phyloP scores from a whole-genome alignment of 164 flowering plant genomes.

The Stephania cephalantha region DNA sequence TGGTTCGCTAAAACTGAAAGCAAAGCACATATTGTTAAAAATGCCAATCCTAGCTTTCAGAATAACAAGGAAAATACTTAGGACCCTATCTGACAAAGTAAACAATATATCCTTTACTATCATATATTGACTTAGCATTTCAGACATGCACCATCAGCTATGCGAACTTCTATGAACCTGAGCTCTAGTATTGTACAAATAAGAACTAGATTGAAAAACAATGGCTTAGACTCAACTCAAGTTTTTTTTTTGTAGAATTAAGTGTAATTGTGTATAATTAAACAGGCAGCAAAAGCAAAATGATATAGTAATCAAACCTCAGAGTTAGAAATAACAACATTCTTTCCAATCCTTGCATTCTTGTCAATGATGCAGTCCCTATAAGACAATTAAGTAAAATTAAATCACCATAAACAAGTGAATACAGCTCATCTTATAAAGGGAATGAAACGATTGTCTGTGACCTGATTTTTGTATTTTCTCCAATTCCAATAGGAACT shows the following conservation, averaged over 20 bases:
- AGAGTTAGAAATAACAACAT: conserved; percentile 68
- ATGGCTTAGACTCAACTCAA: not conserved
- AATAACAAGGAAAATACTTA: no score
- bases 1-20: no score
- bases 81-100: no score
- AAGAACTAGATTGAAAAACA: not conserved
- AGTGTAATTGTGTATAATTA: not conserved
- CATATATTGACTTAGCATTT: no score
- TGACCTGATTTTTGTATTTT: conserved; percentile 78
- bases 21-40: no score
- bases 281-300: not conserved
- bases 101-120: no score
- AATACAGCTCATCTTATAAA: not conserved
- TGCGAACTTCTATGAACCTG: no score
- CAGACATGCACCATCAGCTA: no score
- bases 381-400: conserved; percentile 11
- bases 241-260: not conserved
- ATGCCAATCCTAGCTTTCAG: no score
- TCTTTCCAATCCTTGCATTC: conserved; percentile 86
- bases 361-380: conserved; percentile 91
- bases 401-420: not conserved
- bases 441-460: not conserved
- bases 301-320: conserved; percentile 41
- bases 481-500: conserved; percentile 91
- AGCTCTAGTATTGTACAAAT: no score